Base-by-base conservation (phyloP, 2,329 filamentous ascomycete genomes). In the Pseudogymnoascus sp. region DNA sequence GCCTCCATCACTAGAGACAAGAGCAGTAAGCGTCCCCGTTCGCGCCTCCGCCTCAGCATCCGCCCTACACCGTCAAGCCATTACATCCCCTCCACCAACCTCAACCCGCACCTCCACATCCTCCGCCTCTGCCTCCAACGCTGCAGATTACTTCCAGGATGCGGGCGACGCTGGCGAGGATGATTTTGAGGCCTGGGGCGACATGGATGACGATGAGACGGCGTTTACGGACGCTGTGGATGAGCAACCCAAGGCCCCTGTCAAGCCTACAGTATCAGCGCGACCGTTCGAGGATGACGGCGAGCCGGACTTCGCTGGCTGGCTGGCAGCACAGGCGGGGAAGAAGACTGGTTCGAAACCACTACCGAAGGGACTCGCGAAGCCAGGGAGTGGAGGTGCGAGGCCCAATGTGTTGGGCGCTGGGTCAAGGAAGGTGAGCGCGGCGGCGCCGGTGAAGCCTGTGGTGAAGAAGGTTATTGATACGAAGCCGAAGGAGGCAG, bases 291-390 rank as follows among this genome's bases (percentile, higher is more conserved):
- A 93, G 64, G 92, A 96, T 68, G 86, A 89, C 25, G 87, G 88
- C 2, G 93, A 99, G 73, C 93, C 93, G 0, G 94, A 97, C 74
- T 97, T 99, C 75, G 93, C 92, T 4, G 92, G 92, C 4, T 97
- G 94, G 92, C 76, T 97, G 22, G 92, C 91, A 11, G 92, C 92
- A 11, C 91, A 97, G 72, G 85, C 89, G 5, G 82, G 87, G 66
- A 84, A 89, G 66, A 81, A 81, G 70, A 74, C 63, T 60, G 71
- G 42, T 62, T 69, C 75, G 1, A 94, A 90, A 67, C 78, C 87
- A 2, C 72, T 97, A 62, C 92, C 93, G 0, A 99, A 96, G 75
- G 93, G 93, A 0, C 73, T 97, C 25, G 77, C 80, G 1, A 96
- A 95, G 75, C 70, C 83, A 2, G 66, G 74, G 67, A 39, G 58